These are phyloP conservation scores for Chaetomiaceae sp. DNA, from an alignment of 2,329 filamentous ascomycete genomes.

Conservation along the genomic window DNA sequence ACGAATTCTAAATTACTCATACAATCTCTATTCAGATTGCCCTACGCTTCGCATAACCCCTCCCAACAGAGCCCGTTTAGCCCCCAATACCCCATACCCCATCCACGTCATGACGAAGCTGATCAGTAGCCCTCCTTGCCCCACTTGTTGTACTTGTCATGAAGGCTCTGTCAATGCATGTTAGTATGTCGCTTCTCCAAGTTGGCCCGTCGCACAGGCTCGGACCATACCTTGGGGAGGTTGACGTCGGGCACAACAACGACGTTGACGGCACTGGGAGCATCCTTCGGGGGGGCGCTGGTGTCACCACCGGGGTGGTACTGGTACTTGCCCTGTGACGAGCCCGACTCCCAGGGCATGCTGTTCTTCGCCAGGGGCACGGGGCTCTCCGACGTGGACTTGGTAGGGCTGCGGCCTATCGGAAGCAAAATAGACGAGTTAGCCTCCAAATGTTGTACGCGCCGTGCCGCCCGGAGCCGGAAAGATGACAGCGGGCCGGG, in stretches of 20 bases:
- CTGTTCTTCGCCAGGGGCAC: slow-evolving; percentile 68
- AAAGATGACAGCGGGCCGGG: not conserved
- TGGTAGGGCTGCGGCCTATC: slow-evolving; percentile 76
- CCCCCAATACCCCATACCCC: slow-evolving; percentile 7
- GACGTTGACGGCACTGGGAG: slow-evolving; percentile 90
- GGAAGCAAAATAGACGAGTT: not conserved
- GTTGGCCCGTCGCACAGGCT: not conserved
- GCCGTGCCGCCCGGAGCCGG: not conserved
- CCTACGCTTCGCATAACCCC: not conserved
- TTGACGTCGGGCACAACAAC: slow-evolving; percentile 92
- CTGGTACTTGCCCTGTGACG: slow-evolving; percentile 60
- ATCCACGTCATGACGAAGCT: not conserved
- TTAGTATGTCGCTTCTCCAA: slow-evolving; percentile 9
- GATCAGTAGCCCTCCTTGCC: slow-evolving; percentile 88
- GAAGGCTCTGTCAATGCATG: slow-evolving; percentile 58
- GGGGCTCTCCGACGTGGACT: slow-evolving; percentile 70
- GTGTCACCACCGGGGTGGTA: slow-evolving; percentile 83
- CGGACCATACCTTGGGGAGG: slow-evolving; percentile 67
- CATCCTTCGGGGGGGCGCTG: slow-evolving; percentile 70
- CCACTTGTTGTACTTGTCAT: slow-evolving; percentile 99
- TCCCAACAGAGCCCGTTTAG: slow-evolving; percentile 17
- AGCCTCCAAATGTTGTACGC: not conserved
- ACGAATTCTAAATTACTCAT: slow-evolving; percentile 12
- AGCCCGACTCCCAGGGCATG: slow-evolving; percentile 85
- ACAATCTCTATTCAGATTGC: slow-evolving; percentile 19